Evolutionary conservation across 208 protist species (phyloP).

Genomic region (Kentomonas sorsogonicus): DNA sequence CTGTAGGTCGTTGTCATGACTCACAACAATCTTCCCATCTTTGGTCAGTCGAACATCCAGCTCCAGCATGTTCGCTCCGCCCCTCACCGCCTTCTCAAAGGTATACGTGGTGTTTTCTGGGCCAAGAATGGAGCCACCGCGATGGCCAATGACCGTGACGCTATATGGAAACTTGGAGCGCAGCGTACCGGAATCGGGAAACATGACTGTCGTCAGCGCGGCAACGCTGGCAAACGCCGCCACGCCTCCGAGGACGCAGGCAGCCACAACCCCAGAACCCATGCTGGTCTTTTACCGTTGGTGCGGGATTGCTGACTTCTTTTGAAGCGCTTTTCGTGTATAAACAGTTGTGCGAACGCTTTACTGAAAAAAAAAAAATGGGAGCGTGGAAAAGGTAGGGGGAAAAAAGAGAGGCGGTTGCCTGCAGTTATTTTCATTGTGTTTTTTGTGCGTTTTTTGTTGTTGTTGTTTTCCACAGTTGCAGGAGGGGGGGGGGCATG

Average conservation of each 20-base stretch:
- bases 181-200: slow-evolving; percentile 16
- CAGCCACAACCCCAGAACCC: no score
- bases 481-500: no score
- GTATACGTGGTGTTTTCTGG: slow-evolving; percentile 83
- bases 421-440: no score
- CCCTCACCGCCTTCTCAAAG: slow-evolving; percentile 38
- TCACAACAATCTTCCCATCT: slow-evolving; percentile 67
- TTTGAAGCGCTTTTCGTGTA: neutral
- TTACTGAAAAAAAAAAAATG: slow-evolving; percentile 10
- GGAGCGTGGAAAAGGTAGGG: neutral
- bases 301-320: no score
- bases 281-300: no score
- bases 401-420: no score
- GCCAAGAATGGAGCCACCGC: slow-evolving; percentile 60
- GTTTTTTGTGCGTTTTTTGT: no score
- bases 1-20: slow-evolving; percentile 42
- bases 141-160: slow-evolving; percentile 58
- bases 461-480: no score
- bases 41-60: slow-evolving; percentile 65
- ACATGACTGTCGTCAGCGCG: no score
- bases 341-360: slow-evolving; percentile 1
- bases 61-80: slow-evolving; percentile 66
- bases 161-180: slow-evolving; percentile 59
- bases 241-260: neutral
- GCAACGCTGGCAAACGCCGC: slow-evolving; percentile 10